Base-by-base conservation (phyloP, 441 rosid species). In the Corymbia citriodora region DNA sequence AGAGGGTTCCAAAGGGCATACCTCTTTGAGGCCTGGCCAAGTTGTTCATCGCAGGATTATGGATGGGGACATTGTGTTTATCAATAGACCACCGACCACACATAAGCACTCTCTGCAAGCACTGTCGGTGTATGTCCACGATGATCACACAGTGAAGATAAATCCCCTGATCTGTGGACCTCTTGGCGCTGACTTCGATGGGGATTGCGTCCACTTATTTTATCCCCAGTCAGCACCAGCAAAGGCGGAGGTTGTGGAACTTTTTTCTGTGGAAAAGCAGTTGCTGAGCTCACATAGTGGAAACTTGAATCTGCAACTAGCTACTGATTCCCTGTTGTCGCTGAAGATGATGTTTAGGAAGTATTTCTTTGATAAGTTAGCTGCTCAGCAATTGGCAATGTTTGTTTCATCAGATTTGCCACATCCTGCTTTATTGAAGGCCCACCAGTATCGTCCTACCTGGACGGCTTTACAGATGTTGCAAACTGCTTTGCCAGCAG, bases 51-150 rank as follows among this genome's bases (percentile, higher is more conserved):
- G 99, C 81, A 92, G 97, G 89, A 96, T 97, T 87, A 96, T 97
- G 98, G 99, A 98, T 87, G 99, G 99, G 53, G 99, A 98, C 90
- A 95, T 90, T 19, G 99, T 98, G 87, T 98, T 98, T 90, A 95
- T 98, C 74, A 97, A 97, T 90, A 94, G 99, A 90, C 99, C 99
- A 5, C 99, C 99, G 2, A 98, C 99, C 27, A 97, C 99, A 1
- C 99, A 98, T 88, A 97, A 98, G 90, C 99, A 98, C 91, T 97
- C 99, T 7, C 90, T 98, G 49, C 99, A 97, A 93, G 99, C 99
- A 5, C 96, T 98, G 49, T 95, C 98, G 10, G 99, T 96, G 7
- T 98, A 98, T 94, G 93, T 97, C 52, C 99, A 98, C 72, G 98
- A 97, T 63, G 99, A 97, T 90, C 99, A 98, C 92, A 95, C 98